Evolutionary conservation across 495 filamentous ascomycete genomes (phyloP), one percentile per base, ranked within the genome.

Genomic region (Daldinia bambusicola): DNA sequence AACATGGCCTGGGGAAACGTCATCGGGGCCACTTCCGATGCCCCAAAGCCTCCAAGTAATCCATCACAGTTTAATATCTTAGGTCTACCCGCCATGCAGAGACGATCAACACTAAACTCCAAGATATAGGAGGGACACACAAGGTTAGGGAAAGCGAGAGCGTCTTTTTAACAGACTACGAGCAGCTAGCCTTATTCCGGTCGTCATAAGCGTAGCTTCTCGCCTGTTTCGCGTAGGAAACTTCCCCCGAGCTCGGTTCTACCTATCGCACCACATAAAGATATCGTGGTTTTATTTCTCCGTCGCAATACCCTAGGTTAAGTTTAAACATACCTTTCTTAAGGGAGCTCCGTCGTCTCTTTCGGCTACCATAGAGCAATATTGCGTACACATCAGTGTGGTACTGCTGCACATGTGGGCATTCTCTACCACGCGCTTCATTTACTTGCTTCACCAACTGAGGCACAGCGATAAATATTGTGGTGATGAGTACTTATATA

Each of bases 21-120:
- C 60, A 72, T 67, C 58, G 34, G 43, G 14, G 32, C 50, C 57
- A 50, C 59, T 55, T 71, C 45, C 55, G 63, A 63, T 67, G 31
- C 26, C 32, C 26, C 43, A 58, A 38, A 38, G 18, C 40, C 26
- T 41, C 26, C 43, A 58, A 38, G 18, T 51, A 30, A 30, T 16
- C 51, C 32, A 37, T 38, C 59, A 43, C 52, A 37, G 36, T 63
- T 38, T 43, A 48, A 36, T 7, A 22, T 26, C 34, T 40, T 45
- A 32, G 22, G 22, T 51, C 36, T 56, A 56, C 41, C 30, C 34
- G 43, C 41, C 5, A 31, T 61, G 41, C 12, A 41, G 36, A 12
- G 16, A 36, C 55, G 66, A 37, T 50, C 59, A 69, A 53, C 36
- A 34, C 37, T 53, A 30, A 63, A 40, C 30, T 41, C 38, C 56